phyloP scores from a whole-genome alignment of 2,329 filamentous ascomycete genomes.

The Neonectria sp. region DNA sequence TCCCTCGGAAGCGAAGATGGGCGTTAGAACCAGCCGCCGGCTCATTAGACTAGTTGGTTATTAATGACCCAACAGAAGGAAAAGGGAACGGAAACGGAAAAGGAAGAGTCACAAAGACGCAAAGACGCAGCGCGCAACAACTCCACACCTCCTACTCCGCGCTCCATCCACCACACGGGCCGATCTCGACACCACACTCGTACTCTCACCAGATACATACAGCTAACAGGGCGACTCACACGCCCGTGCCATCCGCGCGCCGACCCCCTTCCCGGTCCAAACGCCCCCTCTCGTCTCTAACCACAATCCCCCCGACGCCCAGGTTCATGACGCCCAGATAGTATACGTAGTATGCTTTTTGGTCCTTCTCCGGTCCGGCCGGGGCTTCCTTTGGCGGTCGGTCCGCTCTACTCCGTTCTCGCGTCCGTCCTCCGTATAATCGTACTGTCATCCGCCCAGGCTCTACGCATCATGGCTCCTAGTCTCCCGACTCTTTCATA shows the following conservation, averaged over 20 bases:
- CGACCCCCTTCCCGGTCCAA: background rate
- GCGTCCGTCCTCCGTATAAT: constrained; percentile 8
- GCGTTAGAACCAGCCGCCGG: background rate
- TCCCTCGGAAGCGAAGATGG: background rate
- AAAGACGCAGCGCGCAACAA: background rate
- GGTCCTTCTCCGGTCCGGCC: constrained; percentile 40
- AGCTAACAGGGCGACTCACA: background rate
- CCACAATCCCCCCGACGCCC: background rate
- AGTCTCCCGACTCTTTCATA: background rate
- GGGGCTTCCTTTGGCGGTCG: constrained; percentile 8
- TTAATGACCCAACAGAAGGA: background rate
- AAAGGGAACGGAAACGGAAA: background rate
- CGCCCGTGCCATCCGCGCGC: background rate
- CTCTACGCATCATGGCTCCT: background rate
- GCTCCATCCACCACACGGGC: constrained; percentile 39
- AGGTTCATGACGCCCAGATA: background rate
- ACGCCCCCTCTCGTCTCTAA: background rate
- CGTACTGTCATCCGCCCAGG: background rate
- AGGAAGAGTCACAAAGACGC: constrained; percentile 6
- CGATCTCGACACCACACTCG: constrained; percentile 39
- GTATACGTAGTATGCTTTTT: constrained; percentile 5
- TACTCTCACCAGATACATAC: constrained; percentile 1
- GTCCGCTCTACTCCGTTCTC: constrained; percentile 7
- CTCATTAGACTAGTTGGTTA: background rate
- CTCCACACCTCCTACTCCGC: constrained; percentile 31